These are phyloP conservation scores for Saccharomycopsis fermentans DNA, from an alignment of 805 yeast genomes.

Conservation along the genomic window DNA sequence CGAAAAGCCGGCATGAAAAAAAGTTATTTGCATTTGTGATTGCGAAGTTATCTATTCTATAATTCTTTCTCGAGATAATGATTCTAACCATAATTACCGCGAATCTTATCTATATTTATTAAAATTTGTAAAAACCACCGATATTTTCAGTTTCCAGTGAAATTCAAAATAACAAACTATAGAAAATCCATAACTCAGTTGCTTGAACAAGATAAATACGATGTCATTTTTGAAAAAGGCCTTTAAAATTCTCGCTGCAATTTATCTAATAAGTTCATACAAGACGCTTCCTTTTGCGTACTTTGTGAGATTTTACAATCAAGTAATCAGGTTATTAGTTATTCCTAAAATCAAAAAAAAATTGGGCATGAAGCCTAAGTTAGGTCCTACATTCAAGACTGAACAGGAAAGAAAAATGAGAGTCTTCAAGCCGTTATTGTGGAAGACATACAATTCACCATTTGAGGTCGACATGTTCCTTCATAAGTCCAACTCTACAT, in stretches of 20 bases:
- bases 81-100: too few relatives aligned
- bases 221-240: background rate
- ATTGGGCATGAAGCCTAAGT: slow-evolving; percentile 12
- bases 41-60: too few relatives aligned
- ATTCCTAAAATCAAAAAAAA: slow-evolving; percentile 25
- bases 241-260: background rate
- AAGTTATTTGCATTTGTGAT: too few relatives aligned
- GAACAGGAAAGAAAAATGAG: slow-evolving; percentile 19
- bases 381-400: slow-evolving; percentile 21
- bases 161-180: too few relatives aligned
- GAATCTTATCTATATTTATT: too few relatives aligned
- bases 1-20: background rate
- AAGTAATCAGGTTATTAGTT: slow-evolving; percentile 33
- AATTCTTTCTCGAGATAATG: too few relatives aligned
- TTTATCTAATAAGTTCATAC: slow-evolving; percentile 22
- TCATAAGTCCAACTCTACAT: slow-evolving; percentile 83
- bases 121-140: too few relatives aligned
- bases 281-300: slow-evolving; percentile 65
- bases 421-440: slow-evolving; percentile 35
- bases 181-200: too few relatives aligned
- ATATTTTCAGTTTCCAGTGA: too few relatives aligned
- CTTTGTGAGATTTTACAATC: slow-evolving; percentile 48
- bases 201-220: background rate
- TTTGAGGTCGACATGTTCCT: slow-evolving; percentile 78
- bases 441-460: slow-evolving; percentile 53